Evolutionary conservation across 768 basidiomycete genomes (phyloP), one percentile per base, ranked within the genome.

Genomic region (Lactifluus subvellereus): DNA sequence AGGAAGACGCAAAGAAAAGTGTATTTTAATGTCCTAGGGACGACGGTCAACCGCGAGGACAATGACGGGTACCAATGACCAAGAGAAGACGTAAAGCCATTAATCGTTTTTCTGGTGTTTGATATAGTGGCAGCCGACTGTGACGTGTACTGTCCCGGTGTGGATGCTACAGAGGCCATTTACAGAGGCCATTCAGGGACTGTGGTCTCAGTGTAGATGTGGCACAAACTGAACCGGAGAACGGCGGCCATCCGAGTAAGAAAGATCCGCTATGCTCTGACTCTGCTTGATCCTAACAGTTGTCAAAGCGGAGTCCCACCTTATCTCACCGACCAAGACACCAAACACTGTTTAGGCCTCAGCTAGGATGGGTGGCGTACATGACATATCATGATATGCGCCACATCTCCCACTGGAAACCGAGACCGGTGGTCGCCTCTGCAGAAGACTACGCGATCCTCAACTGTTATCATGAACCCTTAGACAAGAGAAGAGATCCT

Each of bases 141-240:
- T 59, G 57, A 40, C 45, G 37, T 27, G 45, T 45, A 51, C 18
- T 52, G 61, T 51, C 42, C 38, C 8, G 18, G 37, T 33, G 49
- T 51, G 54, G 38, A 58, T n/a, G 45, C 57, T 57, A 62, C 54
- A 57, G 42, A 30, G 49, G 50, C 20, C 61, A 62, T 62, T 40
- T 14, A 8, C 9, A 40, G 40, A 43, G 11, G 18, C 14, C 14
- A 43, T 43, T 18, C 2, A 20, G 9, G 6, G 45, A 27, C 6
- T 9, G 47, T 48, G 47, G 22, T 48, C 47, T 22, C 4, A 27
- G 27, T 27, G 27, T 2, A 27, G 47, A 7, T 10, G 20, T 4
- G 10, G 4, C 14, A 16, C 14, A 42, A 10, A 10, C 10, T 10
- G 40, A 42, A 42, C 14, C 40, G 40, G 40, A 6, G 14, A 43